Conservation (phyloP, 2,329 filamentous ascomycete species). For the Coniochaeta sp. region DNA sequence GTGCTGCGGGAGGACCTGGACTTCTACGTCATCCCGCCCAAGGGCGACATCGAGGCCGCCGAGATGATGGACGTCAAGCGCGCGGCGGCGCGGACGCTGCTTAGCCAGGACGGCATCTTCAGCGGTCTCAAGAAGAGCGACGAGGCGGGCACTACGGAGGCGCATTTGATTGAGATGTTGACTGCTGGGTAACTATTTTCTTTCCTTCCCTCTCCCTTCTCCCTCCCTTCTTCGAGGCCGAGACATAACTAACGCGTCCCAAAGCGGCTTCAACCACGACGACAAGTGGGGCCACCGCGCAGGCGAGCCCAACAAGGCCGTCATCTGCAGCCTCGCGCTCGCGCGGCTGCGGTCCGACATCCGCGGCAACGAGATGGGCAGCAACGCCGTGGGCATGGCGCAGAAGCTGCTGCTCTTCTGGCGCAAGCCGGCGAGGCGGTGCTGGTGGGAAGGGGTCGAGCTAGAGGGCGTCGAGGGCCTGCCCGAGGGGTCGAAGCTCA, state of each 20-base stretch:
- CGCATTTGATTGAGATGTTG: constrained; percentile 98
- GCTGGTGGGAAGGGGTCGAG: constrained; percentile 99
- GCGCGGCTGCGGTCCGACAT: constrained; percentile 91
- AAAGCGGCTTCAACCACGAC: constrained; percentile 95
- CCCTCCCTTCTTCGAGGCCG: neutral
- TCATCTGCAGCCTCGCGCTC: constrained; percentile 92
- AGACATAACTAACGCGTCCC: too few relatives aligned
- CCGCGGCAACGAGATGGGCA: constrained; percentile 67
- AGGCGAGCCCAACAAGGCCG: constrained; percentile 96
- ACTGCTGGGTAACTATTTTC: constrained; percentile 76
- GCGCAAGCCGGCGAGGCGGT: constrained; percentile 91
- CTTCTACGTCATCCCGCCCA: constrained; percentile 92
- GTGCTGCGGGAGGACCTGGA: constrained; percentile 93
- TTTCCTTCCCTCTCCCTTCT: neutral
- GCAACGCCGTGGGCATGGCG: constrained; percentile 89
- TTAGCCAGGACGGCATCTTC: constrained; percentile 91
- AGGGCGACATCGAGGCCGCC: constrained; percentile 70
- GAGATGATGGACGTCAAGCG: constrained; percentile 98
- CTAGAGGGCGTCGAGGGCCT: constrained; percentile 84
- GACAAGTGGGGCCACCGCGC: constrained; percentile 94
- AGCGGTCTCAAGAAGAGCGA: constrained; percentile 92
- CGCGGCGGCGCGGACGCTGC: constrained; percentile 77
- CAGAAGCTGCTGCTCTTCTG: constrained; percentile 97
- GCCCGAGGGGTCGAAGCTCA: constrained; percentile 54
- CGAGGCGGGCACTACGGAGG: constrained; percentile 92